These are phyloP conservation scores for Bipolaris oryzae DNA, from an alignment of 2,329 filamentous ascomycete species.

Conservation along the genomic window DNA sequence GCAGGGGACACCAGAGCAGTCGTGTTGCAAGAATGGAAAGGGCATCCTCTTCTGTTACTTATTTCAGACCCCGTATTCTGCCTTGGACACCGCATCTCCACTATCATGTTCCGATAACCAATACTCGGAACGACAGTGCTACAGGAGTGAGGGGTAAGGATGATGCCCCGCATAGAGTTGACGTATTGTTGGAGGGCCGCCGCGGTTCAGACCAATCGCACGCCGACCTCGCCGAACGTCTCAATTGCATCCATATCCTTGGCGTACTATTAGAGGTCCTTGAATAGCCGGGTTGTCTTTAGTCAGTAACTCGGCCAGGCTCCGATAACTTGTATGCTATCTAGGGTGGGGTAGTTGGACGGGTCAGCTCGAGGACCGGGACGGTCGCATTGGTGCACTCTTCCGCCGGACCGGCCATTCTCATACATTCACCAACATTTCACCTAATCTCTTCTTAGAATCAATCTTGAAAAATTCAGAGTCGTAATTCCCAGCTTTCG, in stretches of 20 bases:
- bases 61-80: constrained; percentile 1
- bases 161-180: constrained; percentile 15
- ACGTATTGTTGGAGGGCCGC: constrained; percentile 19
- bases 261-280: constrained; percentile 1
- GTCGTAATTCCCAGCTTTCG: too few relatives aligned
- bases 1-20: background rate
- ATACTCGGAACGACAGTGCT: constrained; percentile 4
- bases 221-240: constrained; percentile 8
- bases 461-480: background rate
- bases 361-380: background rate
- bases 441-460: background rate
- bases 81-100: constrained; percentile 9
- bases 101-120: constrained; percentile 5
- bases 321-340: constrained; percentile 8
- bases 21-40: constrained; percentile 5
- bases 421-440: background rate
- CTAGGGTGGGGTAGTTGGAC: constrained; percentile 28
- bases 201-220: constrained; percentile 21
- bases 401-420: background rate
- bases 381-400: background rate
- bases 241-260: background rate
- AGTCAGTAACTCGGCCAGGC: constrained; percentile 3
- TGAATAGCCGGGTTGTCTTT: constrained; percentile 12
- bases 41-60: background rate
- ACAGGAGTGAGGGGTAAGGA: constrained; percentile 25